These are phyloP conservation scores for Cercophora samala DNA, from an alignment of 495 filamentous ascomycete species.

Conservation along the genomic window DNA sequence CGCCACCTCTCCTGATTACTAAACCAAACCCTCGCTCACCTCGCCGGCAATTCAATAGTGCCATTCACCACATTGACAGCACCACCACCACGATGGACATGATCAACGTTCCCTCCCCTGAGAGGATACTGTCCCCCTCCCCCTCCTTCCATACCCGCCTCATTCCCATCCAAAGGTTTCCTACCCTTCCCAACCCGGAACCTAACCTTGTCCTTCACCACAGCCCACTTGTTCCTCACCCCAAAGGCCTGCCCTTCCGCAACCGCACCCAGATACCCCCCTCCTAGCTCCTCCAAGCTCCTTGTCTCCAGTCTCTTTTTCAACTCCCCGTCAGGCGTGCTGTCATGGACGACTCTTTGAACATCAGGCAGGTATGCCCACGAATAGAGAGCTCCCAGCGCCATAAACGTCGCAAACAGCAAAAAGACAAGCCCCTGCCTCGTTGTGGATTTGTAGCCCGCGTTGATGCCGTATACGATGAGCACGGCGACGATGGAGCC, in stretches of 20 bases:
- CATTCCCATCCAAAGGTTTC: neutral
- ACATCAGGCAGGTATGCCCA: conserved; percentile 39
- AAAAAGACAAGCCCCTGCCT: conserved; percentile 37
- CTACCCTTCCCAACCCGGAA: conserved; percentile 12
- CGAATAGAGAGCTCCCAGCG: conserved; percentile 33
- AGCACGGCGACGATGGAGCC: conserved; percentile 66
- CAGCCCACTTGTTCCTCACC: conserved; percentile 28
- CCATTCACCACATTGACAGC: neutral
- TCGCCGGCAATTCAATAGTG: neutral
- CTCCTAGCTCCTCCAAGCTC: conserved; percentile 36
- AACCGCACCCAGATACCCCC: conserved; percentile 27
- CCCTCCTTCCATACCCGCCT: neutral
- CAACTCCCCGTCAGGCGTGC: conserved; percentile 7
- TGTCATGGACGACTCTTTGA: conserved; percentile 23
- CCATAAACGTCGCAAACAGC: conserved; percentile 36
- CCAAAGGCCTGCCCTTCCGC: conserved; percentile 31
- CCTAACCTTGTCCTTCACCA: conserved; percentile 20
- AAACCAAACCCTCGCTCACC: neutral
- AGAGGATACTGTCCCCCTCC: neutral
- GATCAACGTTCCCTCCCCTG: neutral
- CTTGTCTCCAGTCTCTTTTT: conserved; percentile 24
- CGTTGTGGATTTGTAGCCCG: conserved; percentile 27
- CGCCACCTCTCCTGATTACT: neutral
- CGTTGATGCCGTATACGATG: conserved; percentile 46
- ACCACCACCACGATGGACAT: neutral